These are phyloP conservation scores for Populus hybrid DNA, from an alignment of 441 rosid genomes.

Conservation along the genomic window DNA sequence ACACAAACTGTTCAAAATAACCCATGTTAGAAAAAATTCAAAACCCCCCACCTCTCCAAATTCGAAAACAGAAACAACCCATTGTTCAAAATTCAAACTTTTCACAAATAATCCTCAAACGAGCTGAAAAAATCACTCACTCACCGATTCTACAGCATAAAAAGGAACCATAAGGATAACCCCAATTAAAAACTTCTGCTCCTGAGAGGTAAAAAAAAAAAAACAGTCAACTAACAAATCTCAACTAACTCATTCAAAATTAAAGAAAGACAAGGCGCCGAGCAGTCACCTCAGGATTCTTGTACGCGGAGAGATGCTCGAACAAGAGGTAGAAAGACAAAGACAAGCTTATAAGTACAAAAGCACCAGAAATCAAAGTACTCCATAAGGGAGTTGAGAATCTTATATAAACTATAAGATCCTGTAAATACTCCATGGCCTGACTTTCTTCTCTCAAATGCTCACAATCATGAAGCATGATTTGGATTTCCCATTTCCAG, in stretches of 20 bases:
- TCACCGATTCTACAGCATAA: conserved; percentile 90
- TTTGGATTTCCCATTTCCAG: conserved; percentile 5
- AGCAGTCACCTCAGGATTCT: conserved; percentile 81
- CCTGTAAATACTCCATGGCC: conserved; percentile 48
- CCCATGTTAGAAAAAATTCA: conserved; percentile 10
- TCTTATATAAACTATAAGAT: conserved; percentile 27
- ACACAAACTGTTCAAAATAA: conserved; percentile 62
- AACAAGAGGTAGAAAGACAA: conserved; percentile 82
- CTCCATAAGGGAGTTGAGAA: conserved; percentile 86
- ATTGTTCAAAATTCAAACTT: conserved; percentile 11
- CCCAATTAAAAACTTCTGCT: conserved; percentile 94
- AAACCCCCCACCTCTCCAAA: neutral
- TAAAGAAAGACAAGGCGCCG: neutral
- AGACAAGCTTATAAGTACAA: conserved; percentile 58
- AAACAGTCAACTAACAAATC: conserved; percentile 6
- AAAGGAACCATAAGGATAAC: conserved; percentile 98
- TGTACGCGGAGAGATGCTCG: conserved; percentile 95
- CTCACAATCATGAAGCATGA: conserved; percentile 6
- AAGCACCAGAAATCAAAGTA: conserved; percentile 53
- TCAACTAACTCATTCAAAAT: neutral
- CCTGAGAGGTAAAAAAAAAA: conserved; percentile 42
- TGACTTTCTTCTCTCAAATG: conserved; percentile 3
- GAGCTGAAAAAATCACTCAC: conserved; percentile 20
- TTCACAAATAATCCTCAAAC: neutral
- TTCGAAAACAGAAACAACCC: neutral